A percentile compares a stretch with the other conserved stretches of the same genome.
phyloP scores from a whole-genome alignment of 768 basidiomycete genomes.

The Suillus luteus region DNA sequence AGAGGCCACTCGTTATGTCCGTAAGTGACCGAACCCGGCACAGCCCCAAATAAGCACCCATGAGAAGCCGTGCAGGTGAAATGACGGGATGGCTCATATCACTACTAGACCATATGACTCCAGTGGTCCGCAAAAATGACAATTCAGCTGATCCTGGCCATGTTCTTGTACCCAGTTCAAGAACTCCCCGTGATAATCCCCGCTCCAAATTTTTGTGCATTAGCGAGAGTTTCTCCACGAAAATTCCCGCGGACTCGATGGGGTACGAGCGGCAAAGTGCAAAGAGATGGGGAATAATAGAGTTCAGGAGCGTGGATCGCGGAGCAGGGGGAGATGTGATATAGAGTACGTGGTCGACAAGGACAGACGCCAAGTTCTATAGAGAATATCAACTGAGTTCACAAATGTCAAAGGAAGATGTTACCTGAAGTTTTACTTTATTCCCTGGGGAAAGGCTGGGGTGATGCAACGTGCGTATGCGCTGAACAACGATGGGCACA shows the following conservation, averaged over 20 bases:
- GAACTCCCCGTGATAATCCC: slow-evolving; percentile 72
- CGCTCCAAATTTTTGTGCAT: slow-evolving; percentile 95
- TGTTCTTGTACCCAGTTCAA: slow-evolving; percentile 65
- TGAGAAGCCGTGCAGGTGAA: slow-evolving; percentile 82
- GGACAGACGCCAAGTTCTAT: slow-evolving; percentile 71
- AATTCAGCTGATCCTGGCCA: slow-evolving; percentile 90
- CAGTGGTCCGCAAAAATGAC: slow-evolving; percentile 75
- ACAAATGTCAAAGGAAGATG: slow-evolving; percentile 19
- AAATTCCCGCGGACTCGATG: slow-evolving; percentile 72
- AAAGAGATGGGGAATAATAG: slow-evolving; percentile 76
- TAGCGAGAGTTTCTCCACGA: slow-evolving; percentile 77
- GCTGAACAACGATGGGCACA: slow-evolving; percentile 78
- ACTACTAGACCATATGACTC: slow-evolving; percentile 88
- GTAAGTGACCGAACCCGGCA: slow-evolving; percentile 71
- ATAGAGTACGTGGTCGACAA: slow-evolving; percentile 88
- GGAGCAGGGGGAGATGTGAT: slow-evolving; percentile 66
- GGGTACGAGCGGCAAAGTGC: slow-evolving; percentile 82
- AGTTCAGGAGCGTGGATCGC: slow-evolving; percentile 57
- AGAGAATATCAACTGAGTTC: slow-evolving; percentile 9
- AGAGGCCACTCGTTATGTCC: slow-evolving; percentile 85
- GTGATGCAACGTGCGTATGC: slow-evolving; percentile 89
- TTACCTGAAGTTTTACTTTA: slow-evolving; percentile 88
- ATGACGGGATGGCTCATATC: slow-evolving; percentile 91
- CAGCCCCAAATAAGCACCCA: slow-evolving; percentile 89
- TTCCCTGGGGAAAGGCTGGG: slow-evolving; percentile 91